Conservation (phyloP, 192 early-diverging fungal species). For the Rhizophagus prolifer region DNA sequence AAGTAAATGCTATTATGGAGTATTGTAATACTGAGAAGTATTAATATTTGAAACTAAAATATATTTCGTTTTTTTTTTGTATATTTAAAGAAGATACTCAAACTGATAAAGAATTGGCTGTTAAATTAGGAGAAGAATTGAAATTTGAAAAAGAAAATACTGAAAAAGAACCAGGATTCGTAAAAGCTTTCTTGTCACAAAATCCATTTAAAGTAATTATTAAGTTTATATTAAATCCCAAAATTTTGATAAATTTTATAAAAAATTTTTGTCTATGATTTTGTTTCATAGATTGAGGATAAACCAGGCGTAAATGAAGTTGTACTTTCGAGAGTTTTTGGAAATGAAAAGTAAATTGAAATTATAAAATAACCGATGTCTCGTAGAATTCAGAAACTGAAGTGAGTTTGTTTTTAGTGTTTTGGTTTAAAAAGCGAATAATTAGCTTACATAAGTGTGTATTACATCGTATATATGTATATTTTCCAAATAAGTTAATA, state of each 20-base stretch:
- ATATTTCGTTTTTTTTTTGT: not conserved
- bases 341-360: constrained; percentile 74
- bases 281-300: constrained; percentile 67
- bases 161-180: constrained; percentile 57
- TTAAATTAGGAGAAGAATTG: not conserved
- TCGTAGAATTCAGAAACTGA: constrained; percentile 30
- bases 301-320: constrained; percentile 78
- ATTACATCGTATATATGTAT: not conserved
- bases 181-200: constrained; percentile 67
- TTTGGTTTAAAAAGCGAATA: not conserved
- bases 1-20: too few species aligned
- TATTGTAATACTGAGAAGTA: not conserved
- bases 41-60: not conserved
- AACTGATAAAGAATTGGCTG: constrained; percentile 6
- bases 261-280: not conserved
- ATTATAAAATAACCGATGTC: not conserved
- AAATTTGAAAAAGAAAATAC: not conserved
- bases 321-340: constrained; percentile 77
- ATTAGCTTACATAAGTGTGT: not conserved
- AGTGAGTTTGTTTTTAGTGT: not conserved
- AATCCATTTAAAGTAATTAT: constrained; percentile 56
- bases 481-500: too few species aligned
- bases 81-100: not conserved
- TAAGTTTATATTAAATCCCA: not conserved
- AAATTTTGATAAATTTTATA: not conserved